These are phyloP conservation scores for Podosphaera leucotricha DNA, from an alignment of 2,329 filamentous ascomycete species.

Conservation along the genomic window DNA sequence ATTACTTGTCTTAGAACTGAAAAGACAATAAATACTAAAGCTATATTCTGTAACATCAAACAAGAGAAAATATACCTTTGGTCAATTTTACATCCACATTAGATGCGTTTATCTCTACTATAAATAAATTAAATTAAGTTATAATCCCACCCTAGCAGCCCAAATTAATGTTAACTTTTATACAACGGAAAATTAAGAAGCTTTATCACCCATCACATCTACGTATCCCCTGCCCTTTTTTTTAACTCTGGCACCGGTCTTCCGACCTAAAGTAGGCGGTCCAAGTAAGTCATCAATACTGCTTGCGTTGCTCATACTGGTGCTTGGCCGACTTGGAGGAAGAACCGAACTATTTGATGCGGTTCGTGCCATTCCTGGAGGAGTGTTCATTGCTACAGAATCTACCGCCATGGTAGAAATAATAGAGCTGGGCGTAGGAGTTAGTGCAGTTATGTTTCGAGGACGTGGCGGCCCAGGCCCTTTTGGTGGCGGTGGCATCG, in stretches of 20 bases:
- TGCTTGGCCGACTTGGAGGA: conserved; percentile 46
- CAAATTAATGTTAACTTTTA: neutral
- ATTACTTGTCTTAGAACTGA: too few species aligned
- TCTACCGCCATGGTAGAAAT: neutral
- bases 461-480: conserved; percentile 21
- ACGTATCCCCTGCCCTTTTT: conserved; percentile 66
- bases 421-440: conserved; percentile 2
- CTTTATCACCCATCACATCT: conserved; percentile 54
- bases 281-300: conserved; percentile 85
- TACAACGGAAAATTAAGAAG: neutral
- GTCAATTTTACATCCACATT: too few species aligned
- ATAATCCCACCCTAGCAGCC: neutral
- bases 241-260: conserved; percentile 28
- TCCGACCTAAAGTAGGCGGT: conserved; percentile 45
- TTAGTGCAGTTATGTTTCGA: conserved; percentile 3
- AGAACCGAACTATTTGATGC: conserved; percentile 9
- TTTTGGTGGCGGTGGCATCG: conserved; percentile 60
- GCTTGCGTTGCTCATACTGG: conserved; percentile 74
- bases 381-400: conserved; percentile 1
- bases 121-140: neutral
- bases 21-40: too few species aligned
- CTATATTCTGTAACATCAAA: too few species aligned
- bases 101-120: too few species aligned
- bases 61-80: too few species aligned
- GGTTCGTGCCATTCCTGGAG: conserved; percentile 10